Conservation (phyloP, 2,329 filamentous ascomycete species). For the Pseudodiploospora longispora region DNA sequence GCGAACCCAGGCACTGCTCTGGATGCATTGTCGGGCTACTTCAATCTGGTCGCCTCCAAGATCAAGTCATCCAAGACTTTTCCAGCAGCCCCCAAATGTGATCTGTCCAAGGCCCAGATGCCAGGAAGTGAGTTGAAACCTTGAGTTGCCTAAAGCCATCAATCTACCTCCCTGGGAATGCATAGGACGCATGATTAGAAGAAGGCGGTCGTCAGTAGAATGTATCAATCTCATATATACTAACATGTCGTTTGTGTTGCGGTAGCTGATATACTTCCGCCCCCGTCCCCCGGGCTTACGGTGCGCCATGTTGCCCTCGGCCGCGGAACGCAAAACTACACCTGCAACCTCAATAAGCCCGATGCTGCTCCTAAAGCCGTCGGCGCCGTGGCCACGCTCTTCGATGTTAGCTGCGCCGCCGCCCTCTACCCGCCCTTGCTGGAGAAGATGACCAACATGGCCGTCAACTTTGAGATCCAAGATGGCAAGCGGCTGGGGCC, state of each 20-base stretch:
- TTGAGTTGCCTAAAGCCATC: no score
- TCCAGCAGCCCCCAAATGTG: slow-evolving; percentile 38
- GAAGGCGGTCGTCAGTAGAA: no score
- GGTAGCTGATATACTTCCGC: slow-evolving; percentile 53
- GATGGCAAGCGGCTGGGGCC: slow-evolving; percentile 39
- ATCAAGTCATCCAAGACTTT: slow-evolving; percentile 39
- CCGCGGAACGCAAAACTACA: slow-evolving; percentile 90
- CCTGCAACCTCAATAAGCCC: slow-evolving; percentile 57
- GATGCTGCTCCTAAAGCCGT: slow-evolving; percentile 53
- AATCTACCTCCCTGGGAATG: no score
- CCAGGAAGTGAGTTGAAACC: slow-evolving; percentile 34
- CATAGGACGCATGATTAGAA: no score
- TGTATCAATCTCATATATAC: slow-evolving; percentile 4
- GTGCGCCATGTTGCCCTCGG: slow-evolving; percentile 78
- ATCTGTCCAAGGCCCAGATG: slow-evolving; percentile 44
- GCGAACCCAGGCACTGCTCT: slow-evolving; percentile 31
- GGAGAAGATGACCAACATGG: slow-evolving; percentile 54
- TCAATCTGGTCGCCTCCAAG: slow-evolving; percentile 50
- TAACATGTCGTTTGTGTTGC: slow-evolving; percentile 18
- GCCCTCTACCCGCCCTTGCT: slow-evolving; percentile 61
- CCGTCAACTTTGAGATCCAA: slow-evolving; percentile 56
- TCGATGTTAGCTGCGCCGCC: slow-evolving; percentile 77
- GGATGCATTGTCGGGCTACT: slow-evolving; percentile 49
- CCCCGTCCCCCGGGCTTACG: slow-evolving; percentile 49
- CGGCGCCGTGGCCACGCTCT: slow-evolving; percentile 77